Base-by-base conservation (phyloP, 1,284 basidiomycete genomes). In the Apiotrichum sp. region DNA sequence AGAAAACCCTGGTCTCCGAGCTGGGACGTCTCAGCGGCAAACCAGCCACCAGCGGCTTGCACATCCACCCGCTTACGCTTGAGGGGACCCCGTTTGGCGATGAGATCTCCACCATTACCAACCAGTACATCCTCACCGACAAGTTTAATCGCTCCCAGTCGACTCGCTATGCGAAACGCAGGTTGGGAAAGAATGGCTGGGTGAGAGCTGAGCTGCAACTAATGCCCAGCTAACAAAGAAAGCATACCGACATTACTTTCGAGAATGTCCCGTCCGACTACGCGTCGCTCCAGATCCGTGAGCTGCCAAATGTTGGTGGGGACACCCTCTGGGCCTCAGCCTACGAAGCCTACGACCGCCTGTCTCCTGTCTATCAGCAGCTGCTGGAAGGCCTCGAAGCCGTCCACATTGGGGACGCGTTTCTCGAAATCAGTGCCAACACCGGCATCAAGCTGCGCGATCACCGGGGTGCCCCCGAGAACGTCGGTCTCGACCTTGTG, bases 251-350 rank as follows among this genome's bases (percentile, higher is more conserved):
- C 70, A 84, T 86, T 64, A 83, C 83, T 0, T 88, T 86, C 62
- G 86, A 87, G 69, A 77, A 71, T 5, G 77, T 84, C 3, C 86
- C 86, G 0, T 80, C 82, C 1, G 83, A 85, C 69, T 87, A 84
- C 63, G 79, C 82, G 2, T 79, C 82, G 47, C 73, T 84, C 48
- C 81, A 81, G 62, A 76, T 84, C 63, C 81, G 82, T 67, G 84
- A 81, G 0, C 65, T 83, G 14, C 84, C 84, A 35, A 61, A 69
- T n/a, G 55, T 48, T 11, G 75, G 76, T 32, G 77, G 76, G 29
- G 76, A 78, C 55, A 80, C 78, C 3, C 65, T 80, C 16, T 80
- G 77, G 77, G 73, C 76, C 1, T 72, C 66, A 13, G 82, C 79
- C 1, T 85, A 85, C 65, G 83, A 84, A 65, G 82, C 81, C 4